These are phyloP conservation scores for Wickerhamiella nectarea DNA, from an alignment of 805 yeast species.

Conservation along the genomic window DNA sequence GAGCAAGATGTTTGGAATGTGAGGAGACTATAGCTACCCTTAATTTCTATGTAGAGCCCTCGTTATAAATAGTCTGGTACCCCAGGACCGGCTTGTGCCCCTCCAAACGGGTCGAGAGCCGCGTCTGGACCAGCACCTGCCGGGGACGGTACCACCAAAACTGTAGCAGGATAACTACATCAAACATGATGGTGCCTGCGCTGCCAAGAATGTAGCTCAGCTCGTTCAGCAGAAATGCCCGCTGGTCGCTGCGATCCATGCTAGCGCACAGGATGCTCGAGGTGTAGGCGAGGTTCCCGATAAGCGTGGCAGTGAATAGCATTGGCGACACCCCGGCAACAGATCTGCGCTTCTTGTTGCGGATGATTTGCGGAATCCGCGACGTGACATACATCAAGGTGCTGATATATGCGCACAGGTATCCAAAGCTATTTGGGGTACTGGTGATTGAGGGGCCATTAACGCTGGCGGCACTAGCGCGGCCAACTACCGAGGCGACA, in stretches of 20 bases:
- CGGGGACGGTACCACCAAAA: conserved; percentile 13
- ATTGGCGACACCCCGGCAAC: conserved; percentile 78
- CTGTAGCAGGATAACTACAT: conserved; percentile 34
- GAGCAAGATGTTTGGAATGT: conserved; percentile 6
- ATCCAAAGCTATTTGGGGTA: conserved; percentile 26
- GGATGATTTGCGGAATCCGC: conserved; percentile 70
- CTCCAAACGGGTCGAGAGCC: background rate
- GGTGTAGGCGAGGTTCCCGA: conserved; percentile 68
- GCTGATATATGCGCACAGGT: conserved; percentile 60
- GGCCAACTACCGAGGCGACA: conserved; percentile 5
- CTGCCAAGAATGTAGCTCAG: conserved; percentile 76
- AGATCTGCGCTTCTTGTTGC: conserved; percentile 64
- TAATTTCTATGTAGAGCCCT: no score
- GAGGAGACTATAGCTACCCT: background rate
- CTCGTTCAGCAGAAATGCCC: conserved; percentile 47
- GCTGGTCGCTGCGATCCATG: conserved; percentile 30
- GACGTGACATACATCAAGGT: conserved; percentile 63
- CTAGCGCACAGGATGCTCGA: conserved; percentile 50
- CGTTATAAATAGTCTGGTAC: conserved; percentile 2
- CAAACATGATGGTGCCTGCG: conserved; percentile 73
- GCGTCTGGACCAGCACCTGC: background rate
- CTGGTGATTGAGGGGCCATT: background rate
- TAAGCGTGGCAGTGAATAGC: conserved; percentile 61
- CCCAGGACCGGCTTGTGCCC: background rate
- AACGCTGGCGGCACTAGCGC: conserved; percentile 10